phyloP scores from a whole-genome alignment of 2,329 filamentous ascomycete species.

The Acephala macrosclerotiorum region DNA sequence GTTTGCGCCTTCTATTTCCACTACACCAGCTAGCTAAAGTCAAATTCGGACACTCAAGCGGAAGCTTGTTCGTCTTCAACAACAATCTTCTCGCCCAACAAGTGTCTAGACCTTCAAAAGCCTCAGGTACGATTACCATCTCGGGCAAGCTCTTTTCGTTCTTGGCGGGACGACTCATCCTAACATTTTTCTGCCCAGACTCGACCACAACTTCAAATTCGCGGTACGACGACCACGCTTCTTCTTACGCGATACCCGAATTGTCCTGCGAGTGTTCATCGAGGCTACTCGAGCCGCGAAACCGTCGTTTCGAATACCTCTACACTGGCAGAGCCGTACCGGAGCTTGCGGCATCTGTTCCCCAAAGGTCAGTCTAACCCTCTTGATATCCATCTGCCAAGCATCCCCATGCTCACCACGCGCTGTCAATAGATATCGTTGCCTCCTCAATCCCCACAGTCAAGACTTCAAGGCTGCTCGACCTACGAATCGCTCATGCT shows the following conservation, averaged over 20 bases:
- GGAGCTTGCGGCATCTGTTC: conserved; percentile 29
- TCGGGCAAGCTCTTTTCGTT: neutral
- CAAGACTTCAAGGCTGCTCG: conserved; percentile 2
- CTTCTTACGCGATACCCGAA: conserved; percentile 12
- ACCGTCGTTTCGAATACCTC: neutral
- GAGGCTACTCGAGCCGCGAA: conserved; percentile 1
- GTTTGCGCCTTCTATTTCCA: neutral
- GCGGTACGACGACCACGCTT: conserved; percentile 9
- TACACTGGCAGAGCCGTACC: conserved; percentile 14
- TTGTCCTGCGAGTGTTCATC: neutral
- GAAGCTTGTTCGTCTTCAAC: neutral
- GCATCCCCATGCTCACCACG: conserved; percentile 19
- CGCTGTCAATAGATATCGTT: conserved; percentile 15
- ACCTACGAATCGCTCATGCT: conserved; percentile 19
- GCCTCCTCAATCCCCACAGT: conserved; percentile 12
- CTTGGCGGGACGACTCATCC: conserved; percentile 1
- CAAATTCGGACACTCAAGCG: neutral
- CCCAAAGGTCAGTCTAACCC: conserved; percentile 22
- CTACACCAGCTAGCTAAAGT: neutral
- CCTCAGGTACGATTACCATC: conserved; percentile 15
- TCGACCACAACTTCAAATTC: conserved; percentile 14
- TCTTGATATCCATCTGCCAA: conserved; percentile 25
- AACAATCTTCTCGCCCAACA: neutral
- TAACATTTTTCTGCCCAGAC: conserved; percentile 11
- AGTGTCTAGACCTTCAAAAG: conserved; percentile 8